phyloP scores from a whole-genome alignment of 495 filamentous ascomycete genomes.

The Aspergillus cristatus region DNA sequence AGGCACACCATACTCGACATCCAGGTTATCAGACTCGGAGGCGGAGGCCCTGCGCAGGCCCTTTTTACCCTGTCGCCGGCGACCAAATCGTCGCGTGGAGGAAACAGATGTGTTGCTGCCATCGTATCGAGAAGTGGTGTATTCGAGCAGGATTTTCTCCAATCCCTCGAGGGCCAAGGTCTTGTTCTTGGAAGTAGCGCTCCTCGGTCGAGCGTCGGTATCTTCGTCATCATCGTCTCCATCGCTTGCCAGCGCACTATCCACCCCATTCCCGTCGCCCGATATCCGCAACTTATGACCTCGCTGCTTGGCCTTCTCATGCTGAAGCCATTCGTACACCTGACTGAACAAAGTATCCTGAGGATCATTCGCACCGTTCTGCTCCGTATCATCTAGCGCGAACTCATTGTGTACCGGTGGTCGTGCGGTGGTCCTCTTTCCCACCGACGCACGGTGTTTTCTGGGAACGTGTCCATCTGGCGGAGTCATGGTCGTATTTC shows the following conservation, averaged over 20 bases:
- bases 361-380: conserved; percentile 24
- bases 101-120: conserved; percentile 24
- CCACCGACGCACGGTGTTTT: conserved; percentile 18
- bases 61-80: conserved; percentile 20
- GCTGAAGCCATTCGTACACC: conserved; percentile 70
- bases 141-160: conserved; percentile 57
- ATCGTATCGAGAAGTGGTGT: conserved; percentile 28
- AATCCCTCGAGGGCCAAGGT: conserved; percentile 57
- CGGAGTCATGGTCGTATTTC: conserved; percentile 11
- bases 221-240: conserved; percentile 22
- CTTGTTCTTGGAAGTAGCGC: too few species aligned
- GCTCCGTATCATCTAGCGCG: conserved; percentile 20
- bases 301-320: conserved; percentile 56
- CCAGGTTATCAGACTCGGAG: conserved; percentile 75
- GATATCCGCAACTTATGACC: conserved; percentile 21
- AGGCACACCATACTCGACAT: conserved; percentile 62
- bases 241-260: conserved; percentile 8
- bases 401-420: conserved; percentile 8
- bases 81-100: conserved; percentile 24
- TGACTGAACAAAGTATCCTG: conserved; percentile 51
- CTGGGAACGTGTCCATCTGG: conserved; percentile 14
- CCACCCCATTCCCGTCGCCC: conserved; percentile 23
- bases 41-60: conserved; percentile 36
- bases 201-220: conserved; percentile 17
- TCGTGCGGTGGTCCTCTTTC: conserved; percentile 20